A percentile compares a stretch with the other conserved stretches of the same genome.
Conservation (phyloP, 805 yeast species). For the Helenozyma rhizophorensis region DNA sequence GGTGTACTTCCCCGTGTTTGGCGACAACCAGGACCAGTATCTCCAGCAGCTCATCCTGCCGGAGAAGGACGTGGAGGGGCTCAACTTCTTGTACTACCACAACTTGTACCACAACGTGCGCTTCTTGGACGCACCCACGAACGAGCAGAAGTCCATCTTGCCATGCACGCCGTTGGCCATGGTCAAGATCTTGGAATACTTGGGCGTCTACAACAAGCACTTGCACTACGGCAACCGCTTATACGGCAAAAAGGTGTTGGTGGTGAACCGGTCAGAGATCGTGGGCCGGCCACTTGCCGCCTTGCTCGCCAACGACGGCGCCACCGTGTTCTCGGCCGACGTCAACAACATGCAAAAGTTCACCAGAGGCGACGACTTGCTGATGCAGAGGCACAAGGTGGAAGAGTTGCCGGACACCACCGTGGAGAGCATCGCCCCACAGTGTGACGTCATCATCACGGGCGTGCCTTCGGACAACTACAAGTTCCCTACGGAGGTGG, state of each 20-base stretch:
- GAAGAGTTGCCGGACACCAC: constrained; percentile 42
- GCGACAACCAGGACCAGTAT: constrained; percentile 91
- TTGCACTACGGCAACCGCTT: constrained; percentile 86
- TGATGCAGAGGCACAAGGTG: constrained; percentile 77
- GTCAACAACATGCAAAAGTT: constrained; percentile 82
- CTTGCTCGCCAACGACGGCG: constrained; percentile 93
- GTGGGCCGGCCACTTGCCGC: constrained; percentile 98
- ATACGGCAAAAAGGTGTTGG: constrained; percentile 87
- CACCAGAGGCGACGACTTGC: constrained; percentile 90
- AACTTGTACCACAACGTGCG: constrained; percentile 93
- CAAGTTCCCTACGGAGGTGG: constrained; percentile 78
- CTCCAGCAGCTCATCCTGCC: constrained; percentile 88
- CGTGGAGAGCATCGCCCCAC: constrained; percentile 60
- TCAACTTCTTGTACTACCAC: constrained; percentile 85
- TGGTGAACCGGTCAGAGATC: constrained; percentile 92
- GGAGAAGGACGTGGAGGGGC: constrained; percentile 94
- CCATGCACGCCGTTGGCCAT: constrained; percentile 97
- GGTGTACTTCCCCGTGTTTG: constrained; percentile 97
- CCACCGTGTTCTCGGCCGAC: constrained; percentile 90
- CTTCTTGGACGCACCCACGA: constrained; percentile 65
- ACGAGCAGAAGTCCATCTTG: constrained; percentile 72
- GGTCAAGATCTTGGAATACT: constrained; percentile 86
- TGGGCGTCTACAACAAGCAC: constrained; percentile 80
- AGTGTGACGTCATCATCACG: constrained; percentile 89
- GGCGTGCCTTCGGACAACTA: constrained; percentile 87